phyloP scores from a whole-genome alignment of 805 yeast species.

The Candida boidinii region DNA sequence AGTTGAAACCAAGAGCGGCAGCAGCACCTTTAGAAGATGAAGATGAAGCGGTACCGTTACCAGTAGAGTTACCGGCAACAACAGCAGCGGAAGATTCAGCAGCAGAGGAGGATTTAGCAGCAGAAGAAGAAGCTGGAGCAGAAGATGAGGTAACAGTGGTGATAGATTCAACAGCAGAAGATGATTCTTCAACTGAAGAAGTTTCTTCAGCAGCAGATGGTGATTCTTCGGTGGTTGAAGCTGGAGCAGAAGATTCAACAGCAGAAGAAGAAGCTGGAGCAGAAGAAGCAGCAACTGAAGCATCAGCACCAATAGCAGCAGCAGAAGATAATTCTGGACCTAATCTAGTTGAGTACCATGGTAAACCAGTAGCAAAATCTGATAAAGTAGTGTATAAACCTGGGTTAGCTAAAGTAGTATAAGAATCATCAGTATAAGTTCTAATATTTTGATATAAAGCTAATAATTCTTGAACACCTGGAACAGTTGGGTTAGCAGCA shows the following conservation, averaged over 20 bases:
- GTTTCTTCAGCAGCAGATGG: slow-evolving; percentile 1
- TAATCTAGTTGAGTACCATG: slow-evolving; percentile 27
- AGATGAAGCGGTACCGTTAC: no score
- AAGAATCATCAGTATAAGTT: slow-evolving; percentile 36
- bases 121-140: not conserved
- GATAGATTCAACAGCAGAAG: not conserved
- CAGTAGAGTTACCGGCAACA: no score
- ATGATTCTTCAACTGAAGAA: not conserved
- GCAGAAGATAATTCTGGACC: slow-evolving; percentile 10
- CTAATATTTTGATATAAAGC: slow-evolving; percentile 22
- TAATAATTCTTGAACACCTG: slow-evolving; percentile 22
- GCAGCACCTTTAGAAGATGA: slow-evolving; percentile 32
- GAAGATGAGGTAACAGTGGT: not conserved
- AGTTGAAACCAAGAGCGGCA: no score
- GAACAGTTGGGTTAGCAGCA: slow-evolving; percentile 18
- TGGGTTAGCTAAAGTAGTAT: slow-evolving; percentile 29
- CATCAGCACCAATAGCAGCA: slow-evolving; percentile 6
- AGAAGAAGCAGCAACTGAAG: slow-evolving; percentile 8
- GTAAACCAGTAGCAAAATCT: slow-evolving; percentile 22
- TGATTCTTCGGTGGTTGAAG: slow-evolving; percentile 5
- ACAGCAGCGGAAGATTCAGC: no score
- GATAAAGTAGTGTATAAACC: slow-evolving; percentile 11
- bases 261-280: slow-evolving; percentile 6
- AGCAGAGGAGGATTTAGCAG: no score
- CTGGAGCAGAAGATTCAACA: slow-evolving; percentile 5